Evolutionary conservation across 192 early-diverging fungal species (phyloP).

Genomic region (Borealophlyctis nickersoniae): DNA sequence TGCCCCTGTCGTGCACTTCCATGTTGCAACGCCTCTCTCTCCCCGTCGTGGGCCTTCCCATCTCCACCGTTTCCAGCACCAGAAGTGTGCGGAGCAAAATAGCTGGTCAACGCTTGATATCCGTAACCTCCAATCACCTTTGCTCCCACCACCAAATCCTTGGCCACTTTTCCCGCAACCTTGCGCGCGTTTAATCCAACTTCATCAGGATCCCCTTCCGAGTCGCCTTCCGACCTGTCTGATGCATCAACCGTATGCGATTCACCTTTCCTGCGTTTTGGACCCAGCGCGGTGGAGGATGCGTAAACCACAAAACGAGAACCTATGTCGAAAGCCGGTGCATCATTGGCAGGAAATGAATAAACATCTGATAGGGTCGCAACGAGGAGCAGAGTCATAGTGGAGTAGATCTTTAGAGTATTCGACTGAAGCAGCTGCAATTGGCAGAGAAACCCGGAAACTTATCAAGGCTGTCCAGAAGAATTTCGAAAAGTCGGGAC

Average conservation of each 20-base stretch:
- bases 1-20: too few relatives aligned
- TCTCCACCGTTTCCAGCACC: neutral
- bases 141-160: conserved; percentile 76
- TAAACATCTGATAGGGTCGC: conserved; percentile 50
- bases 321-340: conserved; percentile 62
- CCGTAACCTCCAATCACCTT: conserved; percentile 67
- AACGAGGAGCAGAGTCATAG: conserved; percentile 40
- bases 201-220: conserved; percentile 8
- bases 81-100: conserved; percentile 40
- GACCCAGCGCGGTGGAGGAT: conserved; percentile 45
- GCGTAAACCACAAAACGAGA: conserved; percentile 69
- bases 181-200: conserved; percentile 22
- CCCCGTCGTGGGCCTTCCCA: neutral
- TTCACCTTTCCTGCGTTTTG: neutral
- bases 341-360: conserved; percentile 24
- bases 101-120: conserved; percentile 64
- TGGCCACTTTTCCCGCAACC: conserved; percentile 72
- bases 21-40: too few relatives aligned
- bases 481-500: too few relatives aligned
- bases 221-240: conserved; percentile 11
- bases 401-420: conserved; percentile 48
- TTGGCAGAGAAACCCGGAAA: neutral
- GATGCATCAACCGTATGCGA: neutral
- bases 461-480: neutral
- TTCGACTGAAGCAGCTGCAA: conserved; percentile 13